phyloP scores from a whole-genome alignment of 306 rosid species.

The Corylus americana region DNA sequence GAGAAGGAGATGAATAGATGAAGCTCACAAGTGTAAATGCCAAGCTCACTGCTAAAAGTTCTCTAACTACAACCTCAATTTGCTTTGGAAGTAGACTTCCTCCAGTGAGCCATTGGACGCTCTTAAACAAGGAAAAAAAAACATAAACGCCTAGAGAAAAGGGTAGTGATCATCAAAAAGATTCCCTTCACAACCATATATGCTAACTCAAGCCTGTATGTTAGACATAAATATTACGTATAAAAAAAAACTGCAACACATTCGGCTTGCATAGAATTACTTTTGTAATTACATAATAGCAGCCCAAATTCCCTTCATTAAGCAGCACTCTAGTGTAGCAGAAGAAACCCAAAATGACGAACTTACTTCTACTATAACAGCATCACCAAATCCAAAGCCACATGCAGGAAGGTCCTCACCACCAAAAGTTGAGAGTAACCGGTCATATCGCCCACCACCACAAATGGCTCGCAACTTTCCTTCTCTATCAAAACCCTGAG shows the following conservation, averaged over 20 bases:
- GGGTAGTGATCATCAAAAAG: not conserved
- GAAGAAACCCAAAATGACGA: conserved; percentile 9
- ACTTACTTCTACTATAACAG: conserved; percentile 93
- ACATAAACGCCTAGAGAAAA: not conserved
- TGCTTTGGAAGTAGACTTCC: conserved; percentile 8
- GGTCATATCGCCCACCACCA: conserved; percentile 95
- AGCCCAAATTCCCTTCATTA: not conserved
- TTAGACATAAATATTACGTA: not conserved
- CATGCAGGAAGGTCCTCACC: conserved; percentile 91
- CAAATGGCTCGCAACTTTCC: conserved; percentile 98
- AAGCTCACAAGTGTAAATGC: not conserved
- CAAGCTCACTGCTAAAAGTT: not conserved
- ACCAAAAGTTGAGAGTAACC: conserved; percentile 87
- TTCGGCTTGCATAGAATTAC: not conserved
- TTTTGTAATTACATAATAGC: not conserved
- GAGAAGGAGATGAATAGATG: not conserved
- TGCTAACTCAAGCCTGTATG: not conserved
- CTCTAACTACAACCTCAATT: conserved; percentile 5
- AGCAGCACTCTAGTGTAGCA: not conserved
- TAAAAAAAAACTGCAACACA: not conserved
- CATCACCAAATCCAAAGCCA: conserved; percentile 99
- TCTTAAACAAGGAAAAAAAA: conserved; percentile 4
- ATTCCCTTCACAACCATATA: not conserved
- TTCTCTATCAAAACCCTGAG: conserved; percentile 87
- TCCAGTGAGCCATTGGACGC: conserved; percentile 8